Base-by-base conservation (phyloP, 352 stramenopile species). In the Pythium diclinum region DNA sequence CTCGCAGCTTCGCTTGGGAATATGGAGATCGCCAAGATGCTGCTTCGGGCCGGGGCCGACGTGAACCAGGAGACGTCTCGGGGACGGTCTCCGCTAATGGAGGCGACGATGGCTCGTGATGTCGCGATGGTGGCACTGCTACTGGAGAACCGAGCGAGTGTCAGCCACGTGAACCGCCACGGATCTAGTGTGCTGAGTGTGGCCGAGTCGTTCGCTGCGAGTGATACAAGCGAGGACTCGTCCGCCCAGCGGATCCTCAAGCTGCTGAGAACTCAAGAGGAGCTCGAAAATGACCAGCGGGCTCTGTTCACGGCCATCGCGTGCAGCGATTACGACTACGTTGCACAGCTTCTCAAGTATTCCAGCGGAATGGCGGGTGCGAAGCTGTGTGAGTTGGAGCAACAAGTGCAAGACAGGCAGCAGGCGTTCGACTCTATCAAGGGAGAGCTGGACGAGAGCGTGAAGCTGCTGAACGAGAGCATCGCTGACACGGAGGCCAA, bases 401-500 rank as follows among this genome's bases (percentile, higher is more conserved):
- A 72, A 3, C 63, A 65, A 3, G 65, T 82, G 7, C 32, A 44
- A 0, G 56, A 42, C 4, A 76, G 79, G 21, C 51, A 76, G 21
- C 36, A 59, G 0, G 40, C 63, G n/a, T 64, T 72, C 8, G 47
- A 67, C 17, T 30, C 28, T 5, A 60, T 61, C 0, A 68, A 65
- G 1, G 19, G 16, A 2, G 74, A 88, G 21, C 51, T 88, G 10
- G 64, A 74, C 16, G 75, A 89, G 11, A 72, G 77, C 1, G 67
- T 91, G 23, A 69, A 66, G 32, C 63, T 76, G 1, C 74, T 91
- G 34, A 88, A 89, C 58, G 80, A 88, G 28, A 86, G 81, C 34
- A 79, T 94, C n/a, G 83, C 83, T 3, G 81, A 91, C 46, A 84
- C 83, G 0, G 85, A 94, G 56, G 68, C 77, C 14, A 92, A 94